A percentile compares a stretch with the other conserved stretches of the same genome.
Evolutionary conservation across 2,329 filamentous ascomycete species (phyloP).

Genomic region (Penicillium sp.): DNA sequence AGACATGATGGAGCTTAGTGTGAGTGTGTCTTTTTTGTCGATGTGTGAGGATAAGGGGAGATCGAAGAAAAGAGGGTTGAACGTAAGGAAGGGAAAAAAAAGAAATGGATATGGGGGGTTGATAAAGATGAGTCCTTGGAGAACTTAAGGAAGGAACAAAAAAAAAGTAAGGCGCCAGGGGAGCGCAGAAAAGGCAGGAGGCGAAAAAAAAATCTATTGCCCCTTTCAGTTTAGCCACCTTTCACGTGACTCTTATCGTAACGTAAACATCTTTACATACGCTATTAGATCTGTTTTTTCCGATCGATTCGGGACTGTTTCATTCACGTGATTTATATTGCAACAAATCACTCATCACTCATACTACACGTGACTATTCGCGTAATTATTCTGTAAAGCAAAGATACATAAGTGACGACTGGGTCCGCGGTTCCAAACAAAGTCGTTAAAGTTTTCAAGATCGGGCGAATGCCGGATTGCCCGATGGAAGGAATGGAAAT

Average conservation of each 20-base stretch:
- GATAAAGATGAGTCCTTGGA: slow-evolving; percentile 23
- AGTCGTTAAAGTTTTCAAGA: slow-evolving; percentile 5
- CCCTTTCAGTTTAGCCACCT: slow-evolving; percentile 28
- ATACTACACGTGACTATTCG: background rate
- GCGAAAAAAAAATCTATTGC: slow-evolving; percentile 20
- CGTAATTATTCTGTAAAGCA: background rate
- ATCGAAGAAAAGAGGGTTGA: background rate
- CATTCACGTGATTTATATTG: background rate
- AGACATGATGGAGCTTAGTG: slow-evolving; percentile 60
- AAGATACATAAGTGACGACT: background rate
- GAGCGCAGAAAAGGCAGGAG: slow-evolving; percentile 21
- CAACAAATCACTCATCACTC: too few species aligned
- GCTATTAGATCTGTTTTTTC: background rate
- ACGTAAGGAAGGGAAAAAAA: background rate
- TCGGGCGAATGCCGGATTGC: background rate
- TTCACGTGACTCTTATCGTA: background rate
- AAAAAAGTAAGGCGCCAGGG: slow-evolving; percentile 17
- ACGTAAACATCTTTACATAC: background rate
- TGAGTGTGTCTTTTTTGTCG: slow-evolving; percentile 15
- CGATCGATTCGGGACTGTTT: background rate
- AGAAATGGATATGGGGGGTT: background rate
- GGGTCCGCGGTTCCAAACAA: background rate
- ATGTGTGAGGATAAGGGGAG: background rate
- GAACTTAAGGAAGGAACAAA: slow-evolving; percentile 23
- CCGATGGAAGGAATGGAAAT: background rate